Conservation (phyloP, 768 basidiomycete genomes). For the Cystobasidium onofrii region DNA sequence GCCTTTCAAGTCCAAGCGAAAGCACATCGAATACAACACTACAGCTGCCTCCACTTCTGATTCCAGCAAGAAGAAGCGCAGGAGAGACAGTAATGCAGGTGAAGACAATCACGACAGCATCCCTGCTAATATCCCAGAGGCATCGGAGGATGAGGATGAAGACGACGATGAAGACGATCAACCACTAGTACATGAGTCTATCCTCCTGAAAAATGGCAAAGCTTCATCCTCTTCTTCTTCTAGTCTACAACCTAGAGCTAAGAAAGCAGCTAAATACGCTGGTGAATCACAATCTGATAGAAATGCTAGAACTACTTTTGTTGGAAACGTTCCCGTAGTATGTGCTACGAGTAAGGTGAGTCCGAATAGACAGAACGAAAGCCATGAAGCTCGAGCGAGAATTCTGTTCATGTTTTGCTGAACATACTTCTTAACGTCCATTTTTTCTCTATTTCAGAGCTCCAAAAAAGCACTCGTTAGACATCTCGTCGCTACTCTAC, state of each 20-base stretch:
- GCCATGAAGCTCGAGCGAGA: background rate
- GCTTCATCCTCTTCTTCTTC: background rate
- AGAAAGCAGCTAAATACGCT: background rate
- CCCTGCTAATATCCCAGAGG: background rate
- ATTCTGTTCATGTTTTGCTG: background rate
- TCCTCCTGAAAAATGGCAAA: background rate
- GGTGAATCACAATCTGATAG: background rate
- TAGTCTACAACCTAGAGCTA: background rate
- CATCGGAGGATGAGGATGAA: background rate
- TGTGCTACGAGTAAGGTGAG: constrained; percentile 68
- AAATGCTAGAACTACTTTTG: constrained; percentile 76
- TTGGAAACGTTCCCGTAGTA: constrained; percentile 76
- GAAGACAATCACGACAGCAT: background rate
- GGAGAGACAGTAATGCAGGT: background rate
- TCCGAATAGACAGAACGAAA: no score
- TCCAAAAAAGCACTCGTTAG: constrained; percentile 65
- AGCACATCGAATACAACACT: background rate
- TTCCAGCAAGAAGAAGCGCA: background rate
- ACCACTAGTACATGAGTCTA: background rate
- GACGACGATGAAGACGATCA: background rate
- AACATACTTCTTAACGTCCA: no score
- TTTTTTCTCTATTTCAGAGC: constrained; percentile 51
- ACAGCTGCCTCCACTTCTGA: background rate
- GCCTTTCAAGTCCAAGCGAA: background rate
- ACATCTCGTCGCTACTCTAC: constrained; percentile 65